Evolutionary conservation across 768 basidiomycete species (phyloP).

Genomic region (Astraeus odoratus): DNA sequence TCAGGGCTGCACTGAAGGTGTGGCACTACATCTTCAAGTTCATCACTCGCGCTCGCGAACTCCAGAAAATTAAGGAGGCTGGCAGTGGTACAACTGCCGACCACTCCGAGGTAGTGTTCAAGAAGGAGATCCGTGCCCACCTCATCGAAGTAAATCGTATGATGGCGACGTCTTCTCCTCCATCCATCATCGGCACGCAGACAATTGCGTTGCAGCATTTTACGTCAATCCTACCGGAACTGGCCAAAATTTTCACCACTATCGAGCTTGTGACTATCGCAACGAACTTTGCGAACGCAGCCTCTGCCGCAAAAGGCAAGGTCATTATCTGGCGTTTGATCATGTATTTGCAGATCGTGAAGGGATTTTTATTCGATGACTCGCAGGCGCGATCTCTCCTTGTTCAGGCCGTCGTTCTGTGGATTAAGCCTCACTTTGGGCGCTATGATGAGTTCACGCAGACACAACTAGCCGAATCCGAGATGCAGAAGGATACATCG

Average conservation of each 20-base stretch:
- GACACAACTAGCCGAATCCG: constrained; percentile 57
- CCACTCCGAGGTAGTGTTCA: constrained; percentile 80
- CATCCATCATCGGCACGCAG: constrained; percentile 93
- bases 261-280: constrained; percentile 84
- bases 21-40: constrained; percentile 98
- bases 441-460: constrained; percentile 78
- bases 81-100: constrained; percentile 78
- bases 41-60: constrained; percentile 80
- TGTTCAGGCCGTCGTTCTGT: constrained; percentile 81
- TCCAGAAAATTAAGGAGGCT: constrained; percentile 77
- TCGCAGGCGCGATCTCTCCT: constrained; percentile 70
- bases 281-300: constrained; percentile 81
- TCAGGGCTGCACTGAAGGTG: constrained; percentile 89
- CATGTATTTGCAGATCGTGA: constrained; percentile 88
- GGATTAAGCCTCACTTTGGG: constrained; percentile 95
- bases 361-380: constrained; percentile 82
- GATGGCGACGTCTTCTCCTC: constrained; percentile 75
- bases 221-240: constrained; percentile 83
- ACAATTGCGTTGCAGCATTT: constrained; percentile 92
- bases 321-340: constrained; percentile 91
- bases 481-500: constrained; percentile 61
- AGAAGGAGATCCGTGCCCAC: constrained; percentile 72
- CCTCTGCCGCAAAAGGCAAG: constrained; percentile 72
- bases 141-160: constrained; percentile 77
- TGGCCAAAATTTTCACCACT: constrained; percentile 71